These are phyloP conservation scores for Monilinia aucupariae DNA, from an alignment of 2,329 filamentous ascomycete species.

Conservation along the genomic window DNA sequence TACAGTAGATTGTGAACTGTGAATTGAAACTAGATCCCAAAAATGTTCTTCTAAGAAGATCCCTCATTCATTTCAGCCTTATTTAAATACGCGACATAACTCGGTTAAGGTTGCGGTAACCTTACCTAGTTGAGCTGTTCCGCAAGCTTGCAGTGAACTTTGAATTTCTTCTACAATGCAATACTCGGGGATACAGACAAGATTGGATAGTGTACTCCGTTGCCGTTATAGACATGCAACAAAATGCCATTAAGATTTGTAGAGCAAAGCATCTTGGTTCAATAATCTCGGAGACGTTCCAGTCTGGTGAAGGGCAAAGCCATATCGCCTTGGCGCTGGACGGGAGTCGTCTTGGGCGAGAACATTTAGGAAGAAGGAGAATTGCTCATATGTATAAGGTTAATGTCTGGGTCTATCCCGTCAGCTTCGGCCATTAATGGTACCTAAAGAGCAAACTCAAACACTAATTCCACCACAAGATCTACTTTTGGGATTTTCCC, in stretches of 20 bases:
- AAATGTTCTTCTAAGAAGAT: too few species aligned
- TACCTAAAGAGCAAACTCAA: neutral
- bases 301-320: neutral
- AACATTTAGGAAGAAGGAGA: neutral
- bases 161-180: neutral
- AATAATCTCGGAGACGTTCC: neutral
- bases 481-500: too few species aligned
- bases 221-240: neutral
- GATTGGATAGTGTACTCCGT: neutral
- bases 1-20: too few species aligned
- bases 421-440: neutral
- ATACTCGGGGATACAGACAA: neutral
- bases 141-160: neutral
- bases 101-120: too few species aligned
- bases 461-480: too few species aligned
- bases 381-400: neutral
- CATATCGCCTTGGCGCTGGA: neutral
- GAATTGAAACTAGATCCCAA: too few species aligned
- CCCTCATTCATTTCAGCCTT: too few species aligned
- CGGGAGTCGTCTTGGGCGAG: too few species aligned
- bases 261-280: neutral
- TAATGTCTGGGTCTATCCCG: neutral
- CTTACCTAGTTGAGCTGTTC: neutral
- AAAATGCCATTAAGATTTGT: neutral
- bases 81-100: too few species aligned